Evolutionary conservation across 345 rosid species (phyloP), one percentile per base, ranked within the genome.

Genomic region (Populus deltoides): DNA sequence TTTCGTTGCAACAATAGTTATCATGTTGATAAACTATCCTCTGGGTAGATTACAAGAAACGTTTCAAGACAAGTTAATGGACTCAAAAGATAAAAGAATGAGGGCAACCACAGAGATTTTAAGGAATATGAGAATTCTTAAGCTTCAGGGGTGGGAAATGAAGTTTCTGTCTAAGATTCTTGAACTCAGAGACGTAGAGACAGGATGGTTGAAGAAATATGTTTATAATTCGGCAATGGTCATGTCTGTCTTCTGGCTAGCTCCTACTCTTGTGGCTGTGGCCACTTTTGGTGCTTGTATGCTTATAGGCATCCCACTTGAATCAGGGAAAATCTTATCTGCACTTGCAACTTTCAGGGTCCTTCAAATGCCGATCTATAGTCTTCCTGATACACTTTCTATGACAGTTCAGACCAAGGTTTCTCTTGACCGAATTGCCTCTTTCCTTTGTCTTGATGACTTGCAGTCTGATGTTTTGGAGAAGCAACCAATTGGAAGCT

Each of bases 91-190:
- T 47, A 43, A 76, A 25, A 65, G 85, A 61, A 85, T 85, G 87
- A 85, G 78, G 67, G 77, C 81, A 7, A 83, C 86, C 16, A 70
- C 81, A 24, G 86, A 83, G 67, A 71, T 77, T 38, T 51, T 83
- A 15, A 55, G 81, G 47, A 81, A 81, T 73, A 81, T 85, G 85
- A 85, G 77, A 70, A 85, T 81, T 55, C 83, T 81, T 57, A 85
- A 85, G 70, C 85, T 81, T 71, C 87, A 85, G 68, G 87, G 79
- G 27, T 85, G 87, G 87, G 87, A 85, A 73, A 81, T 81, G 81
- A 85, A 76, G 27, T 85, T 85, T 70, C 59, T 85, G 72, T 79
- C 83, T 9, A 85, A 81, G 76, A 77, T 81, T 70, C 29, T 65
- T 39, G 79, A 81, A 24, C 85, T 81, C 16, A 80, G 87, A 51